Evolutionary conservation across 2,329 filamentous ascomycete genomes (phyloP), one percentile per base, ranked within the genome.

Genomic region (Pestalotiopsis sp.): DNA sequence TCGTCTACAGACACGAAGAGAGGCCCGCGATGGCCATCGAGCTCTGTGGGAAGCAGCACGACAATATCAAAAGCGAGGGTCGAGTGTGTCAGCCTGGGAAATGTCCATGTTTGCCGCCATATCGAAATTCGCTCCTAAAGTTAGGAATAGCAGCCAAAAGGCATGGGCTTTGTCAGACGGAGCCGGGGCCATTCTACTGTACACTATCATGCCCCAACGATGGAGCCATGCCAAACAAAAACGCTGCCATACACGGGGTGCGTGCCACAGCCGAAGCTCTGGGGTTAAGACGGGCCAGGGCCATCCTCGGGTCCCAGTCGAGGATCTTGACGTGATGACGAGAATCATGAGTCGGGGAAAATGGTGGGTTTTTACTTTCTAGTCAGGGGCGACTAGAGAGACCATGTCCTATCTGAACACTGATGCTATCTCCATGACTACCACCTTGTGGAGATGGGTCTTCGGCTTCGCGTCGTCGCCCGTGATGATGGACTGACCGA

Each of bases 221-320:
- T 52, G 45, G 45, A 52, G 45, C 45, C 45, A 49, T 49, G 41
- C 41, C 41, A 49, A n/a, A 14, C 13, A 49, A n/a, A 14, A n/a
- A 49, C 41, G 41, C 41, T 49, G 41, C 14, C 41, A 52, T 52
- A 20, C 45, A 52, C 45, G 45, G 31, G 65, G 31, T 56, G 36
- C 52, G 58, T 66, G 65, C 56, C 56, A 57, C 65, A 56, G 65
- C n/a, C 52, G 65, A 59, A 52, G 52, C 40, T 66, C 65, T 66
- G 52, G 65, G 65, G 65, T 41, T 59, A 27, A 45, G 27, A 45
- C n/a, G 52, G 52, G 52, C 27, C 56, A 56, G 25, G 31, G 23
- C 52, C 45, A 52, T 52, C 45, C 7, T 52, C 45, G 17, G 45
- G 45, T 52, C 45, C 14, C 17, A 52, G 45, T 52, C 23, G n/a